Conservation (phyloP, 441 rosid species). For the Capsella rubella region DNA sequence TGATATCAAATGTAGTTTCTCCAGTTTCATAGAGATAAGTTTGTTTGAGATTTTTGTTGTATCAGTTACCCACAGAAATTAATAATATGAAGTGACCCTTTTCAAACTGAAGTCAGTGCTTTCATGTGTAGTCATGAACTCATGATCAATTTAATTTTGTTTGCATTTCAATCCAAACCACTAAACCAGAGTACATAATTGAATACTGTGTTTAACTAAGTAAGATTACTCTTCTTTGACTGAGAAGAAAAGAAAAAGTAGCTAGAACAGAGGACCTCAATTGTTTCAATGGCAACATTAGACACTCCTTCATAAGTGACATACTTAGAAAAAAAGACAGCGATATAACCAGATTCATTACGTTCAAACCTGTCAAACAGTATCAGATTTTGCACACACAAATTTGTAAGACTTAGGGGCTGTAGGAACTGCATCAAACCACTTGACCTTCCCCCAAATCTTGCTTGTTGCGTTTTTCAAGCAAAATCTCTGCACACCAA, state of each 20-base stretch:
- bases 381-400: not conserved
- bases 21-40: slow-evolving; percentile 31
- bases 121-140: too few species aligned
- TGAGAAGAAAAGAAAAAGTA: too few species aligned
- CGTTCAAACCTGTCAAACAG: not conserved
- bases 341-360: not conserved
- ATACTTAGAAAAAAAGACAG: too few species aligned
- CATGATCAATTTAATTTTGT: too few species aligned
- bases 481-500: not conserved
- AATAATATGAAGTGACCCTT: slow-evolving; percentile 16
- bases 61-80: slow-evolving; percentile 30
- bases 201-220: too few species aligned
- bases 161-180: too few species aligned
- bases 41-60: slow-evolving; percentile 31
- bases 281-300: too few species aligned
- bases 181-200: too few species aligned
- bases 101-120: slow-evolving; percentile 14
- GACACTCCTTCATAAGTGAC: too few species aligned
- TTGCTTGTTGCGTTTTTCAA: not conserved
- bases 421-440: not conserved
- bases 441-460: not conserved
- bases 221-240: too few species aligned
- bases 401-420: not conserved
- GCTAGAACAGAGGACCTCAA: too few species aligned
- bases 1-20: slow-evolving; percentile 39